Evolutionary conservation across 2,329 filamentous ascomycete species (phyloP), one percentile per base, ranked within the genome.

Genomic region (Venturia aucupariae): DNA sequence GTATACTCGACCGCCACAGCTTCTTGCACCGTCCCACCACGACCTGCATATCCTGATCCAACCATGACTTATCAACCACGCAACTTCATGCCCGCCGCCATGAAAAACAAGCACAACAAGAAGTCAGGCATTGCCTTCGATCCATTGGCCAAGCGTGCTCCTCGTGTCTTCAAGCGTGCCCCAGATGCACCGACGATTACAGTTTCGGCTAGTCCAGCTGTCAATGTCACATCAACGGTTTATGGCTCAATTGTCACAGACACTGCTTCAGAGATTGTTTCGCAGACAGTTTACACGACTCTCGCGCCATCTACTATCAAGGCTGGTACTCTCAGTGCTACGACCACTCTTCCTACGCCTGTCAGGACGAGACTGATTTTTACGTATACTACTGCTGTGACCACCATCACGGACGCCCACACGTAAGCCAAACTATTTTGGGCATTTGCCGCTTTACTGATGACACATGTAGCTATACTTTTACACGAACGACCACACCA

Each of bases 1-100:
- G 39, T 62, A 27, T 73, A 70, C 27, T 68, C 66, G 41, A 75
- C 73, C 38, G 67, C 67, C 27, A 75, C 74, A 2, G 72, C 73
- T 6, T 69, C 65, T n/a, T 75, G 74, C 70, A 70, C 68, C 8
- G 61, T 68, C 19, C 73, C 74, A 2, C 63, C 55, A 0, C 67
- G 68, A 17, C 69, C 69, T 41, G 2, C 65, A 0, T 64, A 48
- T 4, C 66, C 61, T 41, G 74, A 76, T 67, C 59, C 59, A 41
- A 41, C 15, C 59, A 60, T 60, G 38, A 41, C 35, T n/a, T 60
- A 60, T n/a, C 15, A 39, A 8, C 59, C 59, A 19, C 2, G 1
- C 22, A 41, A 44, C 59, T 60, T 60, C 38, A 6, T 17, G 10
- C 35, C 59, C 8, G 13, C 22, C 13, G 38, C 15, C 24, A 11